Percentiles rank a stretch among this genome's conserved stretches.
Evolutionary conservation across 1,139 yeast species (phyloP).

Genomic region (Nadsonia commutata): DNA sequence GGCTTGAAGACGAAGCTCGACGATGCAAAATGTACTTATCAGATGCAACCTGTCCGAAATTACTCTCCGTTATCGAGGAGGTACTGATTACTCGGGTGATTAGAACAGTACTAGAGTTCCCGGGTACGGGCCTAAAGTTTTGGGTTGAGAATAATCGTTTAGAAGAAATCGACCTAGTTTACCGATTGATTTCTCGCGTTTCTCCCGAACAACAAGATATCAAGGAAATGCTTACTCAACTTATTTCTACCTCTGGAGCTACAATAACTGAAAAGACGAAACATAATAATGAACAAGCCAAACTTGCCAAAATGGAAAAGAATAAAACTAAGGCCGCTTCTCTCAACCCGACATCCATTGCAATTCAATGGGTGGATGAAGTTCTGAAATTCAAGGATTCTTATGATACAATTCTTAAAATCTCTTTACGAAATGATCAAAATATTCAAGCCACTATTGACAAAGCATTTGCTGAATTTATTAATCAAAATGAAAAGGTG

Average conservation of each 20-base stretch:
- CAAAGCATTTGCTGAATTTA: conserved; percentile 45
- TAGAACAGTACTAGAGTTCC: conserved; percentile 34
- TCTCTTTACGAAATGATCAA: conserved; percentile 36
- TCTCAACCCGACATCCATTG: conserved; percentile 34
- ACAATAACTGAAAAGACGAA: conserved; percentile 20
- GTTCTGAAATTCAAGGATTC: conserved; percentile 42
- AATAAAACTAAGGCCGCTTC: conserved; percentile 25
- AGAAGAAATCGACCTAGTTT: conserved; percentile 32
- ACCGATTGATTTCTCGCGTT: conserved; percentile 36
- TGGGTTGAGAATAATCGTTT: conserved; percentile 35
- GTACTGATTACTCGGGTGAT: conserved; percentile 50
- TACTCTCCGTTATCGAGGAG: conserved; percentile 42
- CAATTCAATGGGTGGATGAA: conserved; percentile 56
- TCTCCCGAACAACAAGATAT: conserved; percentile 39
- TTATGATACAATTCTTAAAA: conserved; percentile 32
- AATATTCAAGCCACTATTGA: conserved; percentile 42
- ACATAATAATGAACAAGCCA: conserved; percentile 11
- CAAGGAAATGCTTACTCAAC: conserved; percentile 33
- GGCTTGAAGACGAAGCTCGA: conserved; percentile 41
- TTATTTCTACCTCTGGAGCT: conserved; percentile 32
- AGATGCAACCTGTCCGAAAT: conserved; percentile 35
- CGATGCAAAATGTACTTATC: conserved; percentile 45
- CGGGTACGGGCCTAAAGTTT: conserved; percentile 39
- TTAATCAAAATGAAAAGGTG: conserved; percentile 43
- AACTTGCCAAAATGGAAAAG: conserved; percentile 13